Evolutionary conservation across 1,139 yeast genomes (phyloP), one percentile per base, ranked within the genome.

Genomic region (Diutina pseudorugosa): DNA sequence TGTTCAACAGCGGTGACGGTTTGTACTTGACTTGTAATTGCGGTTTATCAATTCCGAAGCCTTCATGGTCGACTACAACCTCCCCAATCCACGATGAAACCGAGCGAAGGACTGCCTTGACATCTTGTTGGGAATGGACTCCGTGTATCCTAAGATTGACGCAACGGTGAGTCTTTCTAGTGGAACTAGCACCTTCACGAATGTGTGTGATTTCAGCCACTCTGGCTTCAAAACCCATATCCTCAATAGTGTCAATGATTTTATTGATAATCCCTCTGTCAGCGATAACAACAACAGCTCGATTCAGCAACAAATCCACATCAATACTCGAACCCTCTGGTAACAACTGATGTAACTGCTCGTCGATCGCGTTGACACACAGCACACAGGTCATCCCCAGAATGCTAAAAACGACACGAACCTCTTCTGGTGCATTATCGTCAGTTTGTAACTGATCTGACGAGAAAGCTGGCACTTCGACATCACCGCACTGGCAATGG

Each of bases 301-400:
- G 64, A 56, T 74, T 72, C 52, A 71, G 70, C 14, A 74, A 59
- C 16, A 74, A 59, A 56, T 75, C 76, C 18, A 79, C 77, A 1
- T n/a, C n/a, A 8, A 53, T 20, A 11, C 45, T 25, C 12, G 47
- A 33, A 21, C 56, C 52, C 20, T 58, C 58, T 1, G 48, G 52
- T n/a, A 78, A 59, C 2, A 67, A 63, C 1, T 62, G 65, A 14
- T 63, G 61, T n/a, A 83, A 71, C 0, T 73, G 71, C 8, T 69
- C 69, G 2, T 75, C 66, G 2, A 84, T 75, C 0, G 79, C 59
- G 19, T 68, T 66, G 1, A 75, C 73, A 62, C 89, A 83, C 2
- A 83, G 68, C 1, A 83, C 76, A 60, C 89, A 82, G 0, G 86
- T 75, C 88, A 83, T 82, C 1, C 86, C 89, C 5, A 75, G 73